phyloP scores from a whole-genome alignment of 495 filamentous ascomycete genomes.

The Penicillium nucicola region DNA sequence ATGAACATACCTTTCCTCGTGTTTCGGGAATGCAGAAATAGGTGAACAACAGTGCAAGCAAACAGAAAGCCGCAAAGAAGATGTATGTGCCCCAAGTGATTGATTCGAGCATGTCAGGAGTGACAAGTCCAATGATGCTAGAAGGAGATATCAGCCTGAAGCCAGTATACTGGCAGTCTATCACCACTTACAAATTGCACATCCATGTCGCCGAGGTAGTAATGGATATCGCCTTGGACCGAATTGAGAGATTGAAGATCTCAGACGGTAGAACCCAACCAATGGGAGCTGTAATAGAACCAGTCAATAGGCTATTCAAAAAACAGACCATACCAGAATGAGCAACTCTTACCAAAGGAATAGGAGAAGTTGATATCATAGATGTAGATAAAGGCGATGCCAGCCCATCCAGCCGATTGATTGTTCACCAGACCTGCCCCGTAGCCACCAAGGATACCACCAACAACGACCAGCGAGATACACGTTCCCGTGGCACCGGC shows the following conservation, averaged over 20 bases:
- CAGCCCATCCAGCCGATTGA: slow-evolving; percentile 68
- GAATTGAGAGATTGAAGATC: slow-evolving; percentile 38
- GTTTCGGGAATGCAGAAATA: slow-evolving; percentile 65
- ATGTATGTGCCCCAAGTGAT: slow-evolving; percentile 79
- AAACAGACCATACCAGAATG: neutral
- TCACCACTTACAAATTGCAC: slow-evolving; percentile 39
- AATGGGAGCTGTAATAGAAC: slow-evolving; percentile 28
- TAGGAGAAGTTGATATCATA: slow-evolving; percentile 80
- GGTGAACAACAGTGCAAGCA: slow-evolving; percentile 57
- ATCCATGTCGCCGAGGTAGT: slow-evolving; percentile 41
- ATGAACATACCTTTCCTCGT: slow-evolving; percentile 35
- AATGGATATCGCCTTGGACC: slow-evolving; percentile 39
- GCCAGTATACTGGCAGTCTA: neutral
- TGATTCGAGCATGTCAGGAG: slow-evolving; percentile 67
- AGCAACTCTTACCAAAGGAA: slow-evolving; percentile 31
- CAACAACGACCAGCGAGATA: slow-evolving; percentile 73
- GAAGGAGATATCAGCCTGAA: neutral
- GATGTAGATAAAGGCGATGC: slow-evolving; percentile 77
- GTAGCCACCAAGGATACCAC: slow-evolving; percentile 66
- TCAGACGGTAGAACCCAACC: slow-evolving; percentile 43
- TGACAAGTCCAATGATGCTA: slow-evolving; percentile 69
- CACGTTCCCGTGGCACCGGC: slow-evolving; percentile 48
- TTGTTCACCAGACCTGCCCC: slow-evolving; percentile 56
- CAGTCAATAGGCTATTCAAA: neutral
- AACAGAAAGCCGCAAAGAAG: slow-evolving; percentile 71